Base-by-base conservation (phyloP, 106 monocot species). In the Apostasia ramifera region DNA sequence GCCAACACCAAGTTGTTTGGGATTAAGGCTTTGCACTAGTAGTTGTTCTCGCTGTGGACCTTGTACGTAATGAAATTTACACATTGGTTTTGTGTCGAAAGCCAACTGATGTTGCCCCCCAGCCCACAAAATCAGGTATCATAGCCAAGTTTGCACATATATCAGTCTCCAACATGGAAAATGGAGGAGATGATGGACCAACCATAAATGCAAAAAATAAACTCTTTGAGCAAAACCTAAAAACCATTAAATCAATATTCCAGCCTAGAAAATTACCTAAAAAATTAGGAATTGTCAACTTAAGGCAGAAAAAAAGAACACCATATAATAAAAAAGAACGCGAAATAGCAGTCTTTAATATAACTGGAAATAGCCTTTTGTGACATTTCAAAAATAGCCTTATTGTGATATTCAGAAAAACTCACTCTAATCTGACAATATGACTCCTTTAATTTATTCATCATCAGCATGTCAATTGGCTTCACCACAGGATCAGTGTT, bases 391-490 rank as follows among this genome's bases (percentile, higher is more conserved):
- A 4, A 5, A 3, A 47, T 47, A 3, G 26, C 7, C 26, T 67
- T 3, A 50, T 44, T 39, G 55, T 10, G 50, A 38, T 37, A 15
- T 15, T 9, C 47, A 53, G 57, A 38, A 9, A 44, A 72, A 86
- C 88, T 77, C 57, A 92, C 97, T 83, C 87, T 73, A 43, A 98
- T 83, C 64, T 85, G 83, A 77, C 97, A 87, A 64, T 81, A 92
- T 14, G 80, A 72, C 62, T 98, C 92, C 76, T 90, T 98, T 61
- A 93, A 72, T 75, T 87, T 98, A 74, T 98, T 90, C 5, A 98
- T 79, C 87, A 93, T 89, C 72, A 92, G 61, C 83, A 90, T 70
- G 74, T 98, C 97, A 78, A 87, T 72, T 71, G 97, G 87, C 76
- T 82, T 92, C 55, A 39, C 44, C 63, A 90, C 40, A 50, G 92